Evolutionary conservation across 495 filamentous ascomycete genomes (phyloP), one percentile per base, ranked within the genome.

Genomic region (Penicillium odoratum): DNA sequence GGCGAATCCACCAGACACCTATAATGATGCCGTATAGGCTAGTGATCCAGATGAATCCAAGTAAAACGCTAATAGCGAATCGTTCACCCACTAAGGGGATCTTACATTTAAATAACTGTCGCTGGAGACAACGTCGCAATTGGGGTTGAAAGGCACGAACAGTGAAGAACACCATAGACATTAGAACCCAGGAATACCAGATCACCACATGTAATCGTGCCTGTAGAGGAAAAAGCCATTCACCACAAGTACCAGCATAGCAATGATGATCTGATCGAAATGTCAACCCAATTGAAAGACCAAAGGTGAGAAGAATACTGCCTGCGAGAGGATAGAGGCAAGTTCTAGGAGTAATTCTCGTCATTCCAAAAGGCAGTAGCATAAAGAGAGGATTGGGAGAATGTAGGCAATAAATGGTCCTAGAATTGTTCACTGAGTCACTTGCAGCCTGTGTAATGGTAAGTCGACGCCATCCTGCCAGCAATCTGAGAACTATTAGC

Each of bases 231-330:
- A 55, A 55, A 47, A 55, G 52, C 52, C 52, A 55, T 36, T 55
- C 52, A 33, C 52, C 52, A 34, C 52, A 55, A 11, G 52, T 55
- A 21, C 52, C 52, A 55, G 52, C 40, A 55, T 55, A 55, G 40
- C 52, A 55, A 55, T 55, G 52, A 55, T 55, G 52, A 55, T 55
- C 28, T 25, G 52, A 55, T 55, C 52, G 38, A 55, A 46, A 55
- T 55, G 52, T 55, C 42, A 55, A 42, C 46, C 52, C 52, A 28
- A 47, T 55, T 34, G 52, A 55, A 26, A 55, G 52, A 18, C 52
- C 52, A 46, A 55, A 55, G 5, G 52, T 55, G 43, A 55, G 52
- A 38, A 55, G 40, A 47, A 55, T 38, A 18, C 52, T 55, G n/a
- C 52, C 52, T 33, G 52, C 31, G 29, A 55, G 52, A 55, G 52